These are phyloP conservation scores for Malus hybrid DNA, from an alignment of 331 rosid species.

Conservation along the genomic window DNA sequence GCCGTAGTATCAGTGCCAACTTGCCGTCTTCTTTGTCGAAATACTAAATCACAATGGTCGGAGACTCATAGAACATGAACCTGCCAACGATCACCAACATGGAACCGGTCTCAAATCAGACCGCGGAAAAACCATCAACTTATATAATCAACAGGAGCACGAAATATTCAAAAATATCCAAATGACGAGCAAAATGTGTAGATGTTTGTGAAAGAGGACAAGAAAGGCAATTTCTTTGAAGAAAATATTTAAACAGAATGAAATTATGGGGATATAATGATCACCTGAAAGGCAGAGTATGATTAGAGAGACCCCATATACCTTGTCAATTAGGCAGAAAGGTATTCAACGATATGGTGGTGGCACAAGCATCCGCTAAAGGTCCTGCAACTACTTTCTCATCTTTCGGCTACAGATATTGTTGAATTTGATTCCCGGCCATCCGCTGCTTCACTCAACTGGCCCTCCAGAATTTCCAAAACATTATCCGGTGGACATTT, in stretches of 20 bases:
- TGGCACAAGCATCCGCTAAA: constrained; percentile 13
- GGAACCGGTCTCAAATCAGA: neutral
- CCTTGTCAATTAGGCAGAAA: constrained; percentile 16
- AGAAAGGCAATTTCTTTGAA: neutral
- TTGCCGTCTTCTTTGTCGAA: neutral
- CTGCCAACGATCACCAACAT: neutral
- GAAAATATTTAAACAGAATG: neutral
- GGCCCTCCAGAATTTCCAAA: constrained; percentile 42
- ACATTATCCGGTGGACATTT: constrained; percentile 81
- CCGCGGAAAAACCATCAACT: neutral
- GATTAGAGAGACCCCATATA: constrained; percentile 3
- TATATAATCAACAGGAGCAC: neutral
- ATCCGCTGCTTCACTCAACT: constrained; percentile 31
- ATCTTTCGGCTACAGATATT: constrained; percentile 23
- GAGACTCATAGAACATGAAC: neutral
- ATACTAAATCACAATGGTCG: neutral
- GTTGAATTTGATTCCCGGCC: constrained; percentile 37
- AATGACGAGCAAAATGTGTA: neutral
- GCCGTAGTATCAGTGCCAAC: neutral
- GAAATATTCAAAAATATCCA: neutral
- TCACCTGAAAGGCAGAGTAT: constrained; percentile 8
- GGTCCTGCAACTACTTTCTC: constrained; percentile 11
- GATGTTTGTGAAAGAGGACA: neutral
- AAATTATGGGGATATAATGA: neutral
- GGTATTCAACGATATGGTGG: constrained; percentile 13